These are phyloP conservation scores for Yamadazyma blattariae DNA, from an alignment of 1,139 yeast genomes.

Conservation along the genomic window DNA sequence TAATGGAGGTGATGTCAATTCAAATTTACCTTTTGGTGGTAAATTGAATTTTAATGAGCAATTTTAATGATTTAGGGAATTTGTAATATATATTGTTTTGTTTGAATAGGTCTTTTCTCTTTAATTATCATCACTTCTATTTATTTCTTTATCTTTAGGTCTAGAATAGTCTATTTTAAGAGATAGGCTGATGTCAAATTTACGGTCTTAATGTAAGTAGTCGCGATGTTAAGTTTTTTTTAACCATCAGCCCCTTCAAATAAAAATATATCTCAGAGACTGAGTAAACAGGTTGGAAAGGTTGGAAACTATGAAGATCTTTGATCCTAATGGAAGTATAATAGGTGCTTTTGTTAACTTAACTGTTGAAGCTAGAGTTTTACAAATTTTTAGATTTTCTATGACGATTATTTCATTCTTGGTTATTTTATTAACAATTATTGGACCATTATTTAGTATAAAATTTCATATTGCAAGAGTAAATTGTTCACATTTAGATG, in stretches of 20 bases:
- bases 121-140: too few species aligned
- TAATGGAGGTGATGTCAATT: neutral
- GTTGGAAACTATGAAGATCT: too few species aligned
- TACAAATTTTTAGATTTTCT: conserved; percentile 29
- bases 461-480: conserved; percentile 36
- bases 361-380: conserved; percentile 25
- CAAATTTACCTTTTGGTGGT: neutral
- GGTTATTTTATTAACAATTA: conserved; percentile 22
- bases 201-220: too few species aligned
- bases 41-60: conserved; percentile 6
- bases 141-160: neutral
- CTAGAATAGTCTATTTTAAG: neutral
- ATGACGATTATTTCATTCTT: conserved; percentile 21
- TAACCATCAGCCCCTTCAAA: too few species aligned
- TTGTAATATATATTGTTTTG: neutral
- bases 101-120: neutral
- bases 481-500: conserved; percentile 49
- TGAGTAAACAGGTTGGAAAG: too few species aligned
- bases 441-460: conserved; percentile 26
- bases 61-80: conserved; percentile 3
- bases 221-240: too few species aligned
- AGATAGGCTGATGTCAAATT: neutral
- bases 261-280: too few species aligned
- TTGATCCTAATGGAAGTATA: too few species aligned
- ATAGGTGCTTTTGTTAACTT: conserved; percentile 26